phyloP scores from a whole-genome alignment of 2,329 filamentous ascomycete genomes.

The Botryotinia convoluta region DNA sequence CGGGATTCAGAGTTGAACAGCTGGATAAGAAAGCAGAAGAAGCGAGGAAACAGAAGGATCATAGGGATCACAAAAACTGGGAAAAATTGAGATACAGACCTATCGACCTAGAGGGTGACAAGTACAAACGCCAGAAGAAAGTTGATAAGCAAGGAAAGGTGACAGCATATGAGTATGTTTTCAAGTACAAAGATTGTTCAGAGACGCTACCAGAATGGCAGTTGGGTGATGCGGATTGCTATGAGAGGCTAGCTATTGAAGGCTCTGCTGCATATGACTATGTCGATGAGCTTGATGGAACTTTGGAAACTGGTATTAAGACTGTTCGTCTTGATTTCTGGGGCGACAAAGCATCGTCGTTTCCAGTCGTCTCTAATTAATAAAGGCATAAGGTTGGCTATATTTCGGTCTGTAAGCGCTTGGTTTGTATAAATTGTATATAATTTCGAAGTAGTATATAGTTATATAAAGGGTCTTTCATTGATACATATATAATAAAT shows the following conservation, averaged over 20 bases:
- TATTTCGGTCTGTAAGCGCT: background rate
- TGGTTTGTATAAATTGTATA: background rate
- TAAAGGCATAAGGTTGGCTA: background rate
- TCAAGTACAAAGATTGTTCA: background rate
- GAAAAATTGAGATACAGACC: background rate
- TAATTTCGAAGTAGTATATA: background rate
- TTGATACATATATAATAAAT: background rate
- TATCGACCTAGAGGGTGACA: background rate
- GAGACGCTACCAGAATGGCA: background rate
- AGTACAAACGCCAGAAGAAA: background rate
- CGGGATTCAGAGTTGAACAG: background rate
- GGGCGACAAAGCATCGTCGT: background rate
- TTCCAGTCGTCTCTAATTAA: background rate
- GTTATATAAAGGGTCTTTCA: background rate
- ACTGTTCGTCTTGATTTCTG: background rate
- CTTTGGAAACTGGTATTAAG: background rate
- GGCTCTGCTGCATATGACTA: background rate
- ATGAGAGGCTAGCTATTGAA: background rate
- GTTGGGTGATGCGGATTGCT: background rate
- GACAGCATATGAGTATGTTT: background rate
- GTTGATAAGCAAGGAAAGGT: background rate
- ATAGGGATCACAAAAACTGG: background rate
- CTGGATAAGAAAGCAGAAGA: background rate
- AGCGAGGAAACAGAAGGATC: background rate
- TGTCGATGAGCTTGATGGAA: conserved; percentile 5